A percentile compares a stretch with the other conserved stretches of the same genome.
Evolutionary conservation across 2,329 filamentous ascomycete species (phyloP).

Genomic region (Trichoderma breve): DNA sequence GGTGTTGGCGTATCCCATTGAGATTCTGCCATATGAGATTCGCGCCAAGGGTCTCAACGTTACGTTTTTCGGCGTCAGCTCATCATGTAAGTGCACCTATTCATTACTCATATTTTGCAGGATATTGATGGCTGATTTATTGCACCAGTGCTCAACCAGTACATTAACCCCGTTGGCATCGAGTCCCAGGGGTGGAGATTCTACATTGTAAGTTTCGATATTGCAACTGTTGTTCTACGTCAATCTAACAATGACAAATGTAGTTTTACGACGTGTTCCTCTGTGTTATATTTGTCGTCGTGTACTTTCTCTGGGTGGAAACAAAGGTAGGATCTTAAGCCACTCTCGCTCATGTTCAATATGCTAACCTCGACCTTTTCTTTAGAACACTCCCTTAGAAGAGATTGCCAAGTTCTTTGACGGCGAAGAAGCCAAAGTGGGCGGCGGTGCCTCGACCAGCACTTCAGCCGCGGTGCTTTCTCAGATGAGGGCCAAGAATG

Average conservation of each 20-base stretch:
- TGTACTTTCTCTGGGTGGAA: conserved; percentile 12
- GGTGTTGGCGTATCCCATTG: conserved; percentile 56
- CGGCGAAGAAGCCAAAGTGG: conserved; percentile 12
- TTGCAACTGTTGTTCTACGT: not conserved
- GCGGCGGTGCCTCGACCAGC: not conserved
- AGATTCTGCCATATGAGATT: conserved; percentile 57
- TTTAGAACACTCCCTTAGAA: conserved; percentile 6
- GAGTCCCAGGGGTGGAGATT: conserved; percentile 15
- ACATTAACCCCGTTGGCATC: conserved; percentile 12
- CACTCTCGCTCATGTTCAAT: not conserved
- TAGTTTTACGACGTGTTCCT: conserved; percentile 11
- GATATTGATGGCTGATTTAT: not conserved
- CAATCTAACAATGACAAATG: not conserved
- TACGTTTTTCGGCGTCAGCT: conserved; percentile 30
- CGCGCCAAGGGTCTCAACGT: conserved; percentile 63
- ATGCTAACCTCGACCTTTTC: not conserved
- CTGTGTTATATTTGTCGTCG: conserved; percentile 3
- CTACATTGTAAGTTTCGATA: conserved; percentile 3
- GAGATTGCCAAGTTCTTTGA: conserved; percentile 17
- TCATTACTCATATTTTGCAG: no score
- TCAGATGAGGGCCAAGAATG: conserved; percentile 1
- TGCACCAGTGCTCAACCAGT: conserved; percentile 10
- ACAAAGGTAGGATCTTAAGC: not conserved
- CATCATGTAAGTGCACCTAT: not conserved
- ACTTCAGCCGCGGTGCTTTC: conserved; percentile 1